Evolutionary conservation across 345 rosid species (phyloP), one percentile per base, ranked within the genome.

Genomic region (Dimocarpus longan): DNA sequence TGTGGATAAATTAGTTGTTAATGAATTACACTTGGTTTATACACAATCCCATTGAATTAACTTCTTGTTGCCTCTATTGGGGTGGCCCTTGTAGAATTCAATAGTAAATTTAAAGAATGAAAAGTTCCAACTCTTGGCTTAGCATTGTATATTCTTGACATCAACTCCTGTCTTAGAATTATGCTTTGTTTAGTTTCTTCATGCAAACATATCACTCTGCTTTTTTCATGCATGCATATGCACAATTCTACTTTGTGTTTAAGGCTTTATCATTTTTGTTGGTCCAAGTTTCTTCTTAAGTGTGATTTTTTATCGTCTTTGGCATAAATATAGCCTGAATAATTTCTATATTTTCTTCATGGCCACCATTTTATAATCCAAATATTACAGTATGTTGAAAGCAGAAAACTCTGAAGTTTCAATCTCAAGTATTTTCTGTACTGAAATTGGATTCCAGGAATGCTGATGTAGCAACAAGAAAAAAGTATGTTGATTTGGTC

Each of bases 401-500:
- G 22, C 24, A 32, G 24, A 10, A 13, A 43, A 28, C 4, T 42
- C 37, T 3, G 15, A 48, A 9, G 10, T 71, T 56, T 16, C 22
- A 19, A 15, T 18, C 6, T 40, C 5, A 43, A 10, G 3, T 40
- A 22, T 21, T 16, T 44, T 52, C 42, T 3, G 24, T 56, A 8
- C 3, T 40, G 66, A 48, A 80, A 19, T 48, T 74, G 19, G 76
- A 57, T 32, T 74, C 22, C 88, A 93, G 99, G 92, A 96, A 93
- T 79, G 88, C 93, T 37, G 97, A 94, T 65, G 82, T 92, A 43
- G 83, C 66, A 44, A 79, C 90, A 6, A 87, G 99, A 85, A 66
- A 82, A 75, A 91, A 88, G 82, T 93, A 94, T 75, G 95, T 92
- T 68, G 77, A 86, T 63, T 82, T 96, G 76, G 98, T 96, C 66